Conservation (phyloP, 2,329 filamentous ascomycete species). For the Fusarium succisae region DNA sequence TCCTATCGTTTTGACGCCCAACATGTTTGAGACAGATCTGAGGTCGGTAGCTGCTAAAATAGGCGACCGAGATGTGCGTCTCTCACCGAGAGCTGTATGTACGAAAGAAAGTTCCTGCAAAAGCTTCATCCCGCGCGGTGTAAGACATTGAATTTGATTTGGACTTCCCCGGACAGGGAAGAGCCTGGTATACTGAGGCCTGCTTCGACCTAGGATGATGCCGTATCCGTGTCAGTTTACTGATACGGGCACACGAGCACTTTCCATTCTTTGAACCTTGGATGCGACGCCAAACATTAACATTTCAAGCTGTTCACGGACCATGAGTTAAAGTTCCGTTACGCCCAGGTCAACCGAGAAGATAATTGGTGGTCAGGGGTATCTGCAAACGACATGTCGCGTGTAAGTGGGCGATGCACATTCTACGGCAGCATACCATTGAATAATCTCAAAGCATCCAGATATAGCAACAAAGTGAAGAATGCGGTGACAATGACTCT, state of each 20-base stretch:
- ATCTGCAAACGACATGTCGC: slow-evolving; percentile 21
- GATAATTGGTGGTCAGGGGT: not conserved
- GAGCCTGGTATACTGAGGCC: slow-evolving; percentile 1
- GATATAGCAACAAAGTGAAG: slow-evolving; percentile 19
- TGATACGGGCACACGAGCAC: slow-evolving; percentile 29
- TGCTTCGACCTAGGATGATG: not conserved
- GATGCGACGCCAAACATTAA: slow-evolving; percentile 12
- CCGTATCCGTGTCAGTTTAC: slow-evolving; percentile 1
- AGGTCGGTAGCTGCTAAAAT: slow-evolving; percentile 11
- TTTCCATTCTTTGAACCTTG: slow-evolving; percentile 17
- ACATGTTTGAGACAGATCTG: slow-evolving; percentile 12
- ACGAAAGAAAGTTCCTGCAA: not conserved
- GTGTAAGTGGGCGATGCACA: slow-evolving; percentile 16
- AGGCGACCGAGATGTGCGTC: slow-evolving; percentile 23
- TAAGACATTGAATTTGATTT: not conserved
- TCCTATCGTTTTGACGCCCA: not conserved
- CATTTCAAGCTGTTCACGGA: slow-evolving; percentile 21
- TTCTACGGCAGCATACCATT: not conserved
- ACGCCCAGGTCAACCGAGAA: not conserved
- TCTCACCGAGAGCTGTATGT: slow-evolving; percentile 18
- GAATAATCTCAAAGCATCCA: not conserved
- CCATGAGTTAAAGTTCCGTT: slow-evolving; percentile 9
- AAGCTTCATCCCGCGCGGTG: slow-evolving; percentile 13
- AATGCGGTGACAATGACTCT: not conserved
- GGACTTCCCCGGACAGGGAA: slow-evolving; percentile 8